Evolutionary conservation across 2,329 filamentous ascomycete genomes (phyloP).

Genomic region (Trichoderma koningii): DNA sequence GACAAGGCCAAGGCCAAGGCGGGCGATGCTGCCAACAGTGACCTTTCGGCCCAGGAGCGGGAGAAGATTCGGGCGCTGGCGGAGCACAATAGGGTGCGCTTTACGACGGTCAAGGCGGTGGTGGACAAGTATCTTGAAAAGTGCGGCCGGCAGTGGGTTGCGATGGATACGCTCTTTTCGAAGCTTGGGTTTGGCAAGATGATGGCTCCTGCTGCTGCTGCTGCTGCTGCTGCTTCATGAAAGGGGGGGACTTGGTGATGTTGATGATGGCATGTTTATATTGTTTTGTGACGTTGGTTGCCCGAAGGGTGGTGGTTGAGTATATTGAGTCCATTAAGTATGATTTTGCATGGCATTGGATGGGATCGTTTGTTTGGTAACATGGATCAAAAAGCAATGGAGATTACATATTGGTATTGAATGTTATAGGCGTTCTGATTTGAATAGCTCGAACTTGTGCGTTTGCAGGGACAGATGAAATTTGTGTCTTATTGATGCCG

Average conservation of each 20-base stretch:
- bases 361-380: neutral
- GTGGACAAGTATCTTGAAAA: constrained; percentile 85
- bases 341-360: neutral
- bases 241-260: neutral
- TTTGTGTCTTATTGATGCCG: too few species aligned
- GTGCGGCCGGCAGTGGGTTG: constrained; percentile 89
- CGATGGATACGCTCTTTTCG: constrained; percentile 85
- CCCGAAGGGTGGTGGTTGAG: neutral
- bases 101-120: constrained; percentile 72
- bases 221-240: neutral
- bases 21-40: constrained; percentile 48
- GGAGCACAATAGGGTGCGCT: constrained; percentile 79
- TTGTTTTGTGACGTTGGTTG: neutral
- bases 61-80: constrained; percentile 71
- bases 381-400: neutral
- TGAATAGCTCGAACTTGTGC: neutral
- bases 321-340: neutral
- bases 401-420: neutral
- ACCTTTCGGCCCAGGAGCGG: constrained; percentile 53
- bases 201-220: constrained; percentile 20
- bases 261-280: constrained; percentile 11
- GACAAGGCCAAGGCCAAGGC: constrained; percentile 69
- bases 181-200: constrained; percentile 59
- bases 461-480: too few species aligned
- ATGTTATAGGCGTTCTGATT: neutral